Evolutionary conservation across 345 rosid species (phyloP).

Genomic region (Rubroshorea leprosula): DNA sequence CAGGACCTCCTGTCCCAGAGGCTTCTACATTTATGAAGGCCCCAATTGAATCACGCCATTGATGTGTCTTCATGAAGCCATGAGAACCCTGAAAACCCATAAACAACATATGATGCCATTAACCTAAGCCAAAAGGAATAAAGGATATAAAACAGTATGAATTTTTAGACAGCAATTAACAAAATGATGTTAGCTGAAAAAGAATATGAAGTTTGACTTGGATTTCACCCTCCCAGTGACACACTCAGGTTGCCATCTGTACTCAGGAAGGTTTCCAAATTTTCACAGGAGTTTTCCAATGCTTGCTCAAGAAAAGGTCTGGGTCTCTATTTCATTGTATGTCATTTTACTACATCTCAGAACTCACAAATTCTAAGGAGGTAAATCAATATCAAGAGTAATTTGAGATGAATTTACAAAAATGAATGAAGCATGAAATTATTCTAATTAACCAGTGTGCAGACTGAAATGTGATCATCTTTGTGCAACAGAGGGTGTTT

Average conservation of each 20-base stretch:
- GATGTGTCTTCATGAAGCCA: constrained; percentile 83
- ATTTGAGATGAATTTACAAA: no score
- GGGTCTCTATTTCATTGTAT: no score
- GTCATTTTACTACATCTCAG: no score
- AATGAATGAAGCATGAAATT: no score
- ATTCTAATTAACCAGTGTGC: no score
- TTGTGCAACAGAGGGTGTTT: no score
- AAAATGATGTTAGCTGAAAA: constrained; percentile 12
- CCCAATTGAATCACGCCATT: constrained; percentile 82
- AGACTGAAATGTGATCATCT: no score
- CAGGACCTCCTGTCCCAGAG: constrained; percentile 91
- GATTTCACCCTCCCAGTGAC: neutral
- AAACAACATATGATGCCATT: constrained; percentile 15
- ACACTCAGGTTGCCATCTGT: neutral
- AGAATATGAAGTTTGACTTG: constrained; percentile 1
- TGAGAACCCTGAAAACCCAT: constrained; percentile 76
- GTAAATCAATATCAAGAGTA: no score
- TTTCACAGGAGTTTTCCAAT: no score
- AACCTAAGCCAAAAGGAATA: constrained; percentile 14
- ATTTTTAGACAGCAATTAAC: constrained; percentile 6
- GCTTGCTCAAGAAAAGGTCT: no score
- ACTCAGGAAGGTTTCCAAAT: no score
- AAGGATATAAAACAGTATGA: constrained; percentile 6
- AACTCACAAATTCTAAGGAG: no score
- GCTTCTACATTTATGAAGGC: constrained; percentile 95